Percentiles rank a stretch among this genome's conserved stretches.
phyloP scores from a whole-genome alignment of 305 asterid species.

The Solanum aculeatissimum region DNA sequence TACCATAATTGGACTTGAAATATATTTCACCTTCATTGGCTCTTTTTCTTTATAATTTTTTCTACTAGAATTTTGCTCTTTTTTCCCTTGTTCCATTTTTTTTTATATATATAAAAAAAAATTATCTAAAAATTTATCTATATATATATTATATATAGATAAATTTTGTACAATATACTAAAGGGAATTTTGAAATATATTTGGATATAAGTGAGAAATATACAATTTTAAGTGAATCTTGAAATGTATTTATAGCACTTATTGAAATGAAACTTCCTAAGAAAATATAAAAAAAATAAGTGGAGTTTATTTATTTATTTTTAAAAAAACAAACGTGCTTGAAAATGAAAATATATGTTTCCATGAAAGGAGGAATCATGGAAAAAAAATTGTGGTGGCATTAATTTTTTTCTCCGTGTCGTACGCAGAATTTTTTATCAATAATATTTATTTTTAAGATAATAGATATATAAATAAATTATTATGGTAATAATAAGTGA shows the following conservation, averaged over 20 bases:
- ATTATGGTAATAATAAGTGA: background rate
- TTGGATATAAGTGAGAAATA: background rate
- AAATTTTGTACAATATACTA: background rate
- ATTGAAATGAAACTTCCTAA: background rate
- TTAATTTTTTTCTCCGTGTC: too few species aligned
- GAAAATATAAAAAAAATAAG: background rate
- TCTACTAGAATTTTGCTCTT: background rate
- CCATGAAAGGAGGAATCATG: background rate
- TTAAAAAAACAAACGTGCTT: background rate
- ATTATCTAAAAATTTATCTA: background rate
- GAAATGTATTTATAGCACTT: background rate
- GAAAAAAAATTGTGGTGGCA: background rate
- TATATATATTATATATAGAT: background rate
- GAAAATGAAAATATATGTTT: background rate
- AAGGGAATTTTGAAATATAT: background rate
- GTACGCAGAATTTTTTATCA: background rate
- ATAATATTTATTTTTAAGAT: too few species aligned
- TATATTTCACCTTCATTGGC: constrained; percentile 2
- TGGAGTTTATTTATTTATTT: background rate
- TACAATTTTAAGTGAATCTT: background rate
- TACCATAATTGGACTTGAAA: background rate
- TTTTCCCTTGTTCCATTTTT: background rate
- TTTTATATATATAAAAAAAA: background rate
- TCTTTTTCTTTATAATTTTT: background rate
- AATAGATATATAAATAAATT: too few species aligned